phyloP scores from a whole-genome alignment of 148 eudicot species.

The Silene uniflora region DNA sequence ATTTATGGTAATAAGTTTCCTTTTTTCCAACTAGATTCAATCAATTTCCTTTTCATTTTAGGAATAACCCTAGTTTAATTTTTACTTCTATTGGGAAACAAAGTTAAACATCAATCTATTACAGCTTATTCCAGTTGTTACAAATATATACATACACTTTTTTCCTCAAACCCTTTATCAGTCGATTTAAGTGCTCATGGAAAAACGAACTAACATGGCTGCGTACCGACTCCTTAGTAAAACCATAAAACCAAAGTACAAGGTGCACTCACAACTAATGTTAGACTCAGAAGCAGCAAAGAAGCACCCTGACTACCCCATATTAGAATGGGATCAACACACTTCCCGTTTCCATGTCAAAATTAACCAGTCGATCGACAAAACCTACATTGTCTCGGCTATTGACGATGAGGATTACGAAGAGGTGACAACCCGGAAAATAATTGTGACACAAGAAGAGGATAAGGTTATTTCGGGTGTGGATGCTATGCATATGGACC shows the following conservation, averaged over 20 bases:
- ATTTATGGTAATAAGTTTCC: too few relatives aligned
- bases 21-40: too few relatives aligned
- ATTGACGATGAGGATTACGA: not conserved
- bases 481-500: not conserved
- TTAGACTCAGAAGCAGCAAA: not conserved
- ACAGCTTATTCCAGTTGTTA: too few relatives aligned
- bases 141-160: too few relatives aligned
- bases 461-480: not conserved
- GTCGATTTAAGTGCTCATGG: too few relatives aligned
- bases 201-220: not conserved
- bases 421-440: not conserved
- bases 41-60: too few relatives aligned
- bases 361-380: not conserved
- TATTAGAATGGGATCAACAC: not conserved
- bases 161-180: too few relatives aligned
- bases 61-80: too few relatives aligned
- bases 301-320: not conserved
- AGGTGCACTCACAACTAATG: not conserved
- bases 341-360: not conserved
- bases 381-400: not conserved
- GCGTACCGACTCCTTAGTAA: not conserved
- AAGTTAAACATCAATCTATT: too few relatives aligned
- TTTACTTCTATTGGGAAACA: too few relatives aligned
- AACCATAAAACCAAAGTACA: not conserved
- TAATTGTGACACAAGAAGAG: not conserved